Evolutionary conservation across 1,284 basidiomycete genomes (phyloP), one percentile per base, ranked within the genome.

Genomic region (Mycena citricolor): DNA sequence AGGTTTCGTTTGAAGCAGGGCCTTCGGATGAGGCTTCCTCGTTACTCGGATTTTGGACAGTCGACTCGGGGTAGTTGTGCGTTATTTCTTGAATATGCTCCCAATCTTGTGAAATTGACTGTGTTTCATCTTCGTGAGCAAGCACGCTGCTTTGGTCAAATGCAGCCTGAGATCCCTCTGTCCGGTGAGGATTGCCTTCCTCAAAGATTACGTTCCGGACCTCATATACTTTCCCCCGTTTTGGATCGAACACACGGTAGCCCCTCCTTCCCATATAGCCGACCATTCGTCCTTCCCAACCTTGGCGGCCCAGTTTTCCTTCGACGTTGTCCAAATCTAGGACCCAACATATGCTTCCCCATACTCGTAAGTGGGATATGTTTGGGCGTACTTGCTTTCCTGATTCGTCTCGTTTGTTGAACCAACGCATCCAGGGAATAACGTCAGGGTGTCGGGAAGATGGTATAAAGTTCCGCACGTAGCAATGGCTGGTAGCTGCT

Each of bases 261-360:
- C 48, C 51, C 5, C 41, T 35, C 1, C 41, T 11, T 1, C 44
- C 51, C 39, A 54, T 40, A 20, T 54, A 54, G 5, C 48, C 48
- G 4, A 54, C 41, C 39, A 54, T 43, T 13, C 23, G 19, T 1
- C 51, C 48, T 19, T 47, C 29, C 51, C 51, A 53, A 4, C 30
- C 22, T 23, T 53, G 48, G 12, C 30, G 8, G 3, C 48, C 44
- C 12, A 50, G 37, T 26, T 53, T 53, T 17, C 51, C 48, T 17
- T 40, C 37, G 2, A 13, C 8, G 1, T 14, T 25, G 13, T 53
- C 51, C 3, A 53, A 25, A 22, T 53, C 51, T 16, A 39, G 49
- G 10, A 47, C 44, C 47, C 44, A 53, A 13, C 26, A 35, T 7
- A 35, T 30, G 10, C 43, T 46, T 10, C 51, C 51, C 51, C 51